phyloP scores from a whole-genome alignment of 768 basidiomycete genomes.

The Kwoniella heveanensis region DNA sequence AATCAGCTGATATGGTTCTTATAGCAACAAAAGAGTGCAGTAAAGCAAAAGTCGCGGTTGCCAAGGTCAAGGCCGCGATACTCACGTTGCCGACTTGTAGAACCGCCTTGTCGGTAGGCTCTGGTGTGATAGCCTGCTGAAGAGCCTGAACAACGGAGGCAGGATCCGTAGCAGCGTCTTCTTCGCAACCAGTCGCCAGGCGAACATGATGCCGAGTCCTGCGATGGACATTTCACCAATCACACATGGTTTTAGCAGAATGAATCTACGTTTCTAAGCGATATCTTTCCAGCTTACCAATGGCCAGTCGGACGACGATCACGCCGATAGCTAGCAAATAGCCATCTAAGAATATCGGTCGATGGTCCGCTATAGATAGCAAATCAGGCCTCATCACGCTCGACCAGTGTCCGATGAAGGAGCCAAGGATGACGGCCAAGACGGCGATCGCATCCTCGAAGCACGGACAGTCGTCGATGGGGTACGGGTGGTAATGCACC shows the following conservation, averaged over 20 bases:
- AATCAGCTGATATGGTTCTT: too few relatives aligned
- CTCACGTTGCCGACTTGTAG: constrained; percentile 82
- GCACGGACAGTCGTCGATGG: constrained; percentile 95
- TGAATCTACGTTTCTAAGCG: too few relatives aligned
- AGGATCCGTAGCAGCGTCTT: constrained; percentile 70
- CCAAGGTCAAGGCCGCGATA: too few relatives aligned
- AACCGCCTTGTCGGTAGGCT: constrained; percentile 82
- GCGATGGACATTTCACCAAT: too few relatives aligned
- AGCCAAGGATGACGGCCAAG: constrained; percentile 79
- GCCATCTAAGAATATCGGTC: constrained; percentile 7
- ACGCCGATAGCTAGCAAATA: constrained; percentile 5
- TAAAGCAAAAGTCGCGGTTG: too few relatives aligned
- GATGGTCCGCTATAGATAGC: constrained; percentile 1
- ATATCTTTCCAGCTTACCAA: constrained; percentile 34
- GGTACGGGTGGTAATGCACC: constrained; percentile 89
- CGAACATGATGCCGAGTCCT: constrained; percentile 79
- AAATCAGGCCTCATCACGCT: constrained; percentile 3
- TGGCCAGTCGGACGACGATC: constrained; percentile 20
- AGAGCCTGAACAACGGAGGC: constrained; percentile 79
- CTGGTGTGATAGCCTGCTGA: constrained; percentile 61
- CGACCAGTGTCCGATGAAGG: constrained; percentile 69
- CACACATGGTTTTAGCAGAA: too few relatives aligned
- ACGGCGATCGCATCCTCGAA: constrained; percentile 97
- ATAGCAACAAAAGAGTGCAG: too few relatives aligned
- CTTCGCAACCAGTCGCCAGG: constrained; percentile 87